phyloP scores from a whole-genome alignment of 495 filamentous ascomycete genomes.

The Xylaria palmicola region DNA sequence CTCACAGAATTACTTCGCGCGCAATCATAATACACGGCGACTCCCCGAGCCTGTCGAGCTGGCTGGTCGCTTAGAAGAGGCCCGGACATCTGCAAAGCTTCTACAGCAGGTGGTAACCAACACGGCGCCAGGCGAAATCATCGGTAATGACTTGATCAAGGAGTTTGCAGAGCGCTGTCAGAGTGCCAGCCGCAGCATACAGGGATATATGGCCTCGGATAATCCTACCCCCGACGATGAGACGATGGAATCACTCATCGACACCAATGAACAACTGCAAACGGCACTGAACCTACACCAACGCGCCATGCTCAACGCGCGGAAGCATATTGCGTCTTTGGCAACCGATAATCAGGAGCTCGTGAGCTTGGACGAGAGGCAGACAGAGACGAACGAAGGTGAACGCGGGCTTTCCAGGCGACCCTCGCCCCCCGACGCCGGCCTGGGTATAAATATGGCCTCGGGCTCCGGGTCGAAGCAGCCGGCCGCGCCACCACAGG shows the following conservation, averaged over 20 bases:
- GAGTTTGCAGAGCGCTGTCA: slow-evolving; percentile 91
- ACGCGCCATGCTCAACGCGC: slow-evolving; percentile 73
- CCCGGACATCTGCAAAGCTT: slow-evolving; percentile 82
- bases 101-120: slow-evolving; percentile 85
- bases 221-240: slow-evolving; percentile 85
- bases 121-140: slow-evolving; percentile 73
- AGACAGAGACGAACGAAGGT: slow-evolving; percentile 24
- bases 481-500: slow-evolving; percentile 23
- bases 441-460: slow-evolving; percentile 8
- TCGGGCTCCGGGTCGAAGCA: slow-evolving; percentile 5
- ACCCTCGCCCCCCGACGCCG: slow-evolving; percentile 6
- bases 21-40: slow-evolving; percentile 38
- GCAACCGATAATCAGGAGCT: slow-evolving; percentile 16
- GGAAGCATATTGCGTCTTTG: slow-evolving; percentile 41
- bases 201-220: slow-evolving; percentile 76
- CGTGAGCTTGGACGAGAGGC: slow-evolving; percentile 24
- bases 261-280: slow-evolving; percentile 87
- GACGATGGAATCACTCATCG: slow-evolving; percentile 87
- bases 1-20: slow-evolving; percentile 43
- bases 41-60: slow-evolving; percentile 82
- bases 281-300: slow-evolving; percentile 77
- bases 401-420: slow-evolving; percentile 13
- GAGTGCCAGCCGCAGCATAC: slow-evolving; percentile 72
- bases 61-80: slow-evolving; percentile 81
- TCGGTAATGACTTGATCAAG: slow-evolving; percentile 78